phyloP scores from a whole-genome alignment of 2,329 filamentous ascomycete species.

The Exophiala viscosa region DNA sequence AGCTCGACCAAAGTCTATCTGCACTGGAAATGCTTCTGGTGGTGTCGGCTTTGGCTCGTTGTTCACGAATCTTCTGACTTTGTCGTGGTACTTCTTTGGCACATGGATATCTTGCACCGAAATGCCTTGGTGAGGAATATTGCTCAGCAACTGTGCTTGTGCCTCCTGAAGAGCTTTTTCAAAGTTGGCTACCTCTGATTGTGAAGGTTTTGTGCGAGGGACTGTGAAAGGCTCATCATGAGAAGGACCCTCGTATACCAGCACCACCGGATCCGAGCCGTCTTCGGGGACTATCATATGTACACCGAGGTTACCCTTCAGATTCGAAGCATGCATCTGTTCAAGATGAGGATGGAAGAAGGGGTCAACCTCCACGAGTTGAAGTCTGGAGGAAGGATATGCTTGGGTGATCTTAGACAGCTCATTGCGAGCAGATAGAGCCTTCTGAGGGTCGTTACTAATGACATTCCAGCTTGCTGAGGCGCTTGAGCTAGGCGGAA shows the following conservation, averaged over 20 bases:
- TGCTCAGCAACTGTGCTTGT: constrained; percentile 52
- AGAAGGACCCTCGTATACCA: constrained; percentile 49
- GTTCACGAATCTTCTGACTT: constrained; percentile 56
- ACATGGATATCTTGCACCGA: constrained; percentile 26
- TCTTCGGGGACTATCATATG: constrained; percentile 48
- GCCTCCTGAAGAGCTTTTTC: constrained; percentile 57
- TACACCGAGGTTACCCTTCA: constrained; percentile 45
- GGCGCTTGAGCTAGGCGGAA: constrained; percentile 52
- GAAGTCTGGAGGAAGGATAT: constrained; percentile 45
- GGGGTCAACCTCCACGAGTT: constrained; percentile 45
- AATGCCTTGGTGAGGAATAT: constrained; percentile 37
- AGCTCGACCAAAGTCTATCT: constrained; percentile 37
- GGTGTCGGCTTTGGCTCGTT: constrained; percentile 25
- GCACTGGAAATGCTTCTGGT: constrained; percentile 54
- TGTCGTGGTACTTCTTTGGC: constrained; percentile 48
- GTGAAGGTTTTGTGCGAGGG: constrained; percentile 54
- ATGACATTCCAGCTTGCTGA: constrained; percentile 79
- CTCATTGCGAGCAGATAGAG: constrained; percentile 47
- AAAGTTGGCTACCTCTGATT: constrained; percentile 54
- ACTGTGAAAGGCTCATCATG: constrained; percentile 33
- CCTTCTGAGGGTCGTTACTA: constrained; percentile 78
- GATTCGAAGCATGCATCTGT: constrained; percentile 36
- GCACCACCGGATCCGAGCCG: constrained; percentile 43
- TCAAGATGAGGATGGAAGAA: constrained; percentile 49
- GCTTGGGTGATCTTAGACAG: constrained; percentile 49